Evolutionary conservation across 768 basidiomycete genomes (phyloP).

Genomic region (Sarcodon aspratus): DNA sequence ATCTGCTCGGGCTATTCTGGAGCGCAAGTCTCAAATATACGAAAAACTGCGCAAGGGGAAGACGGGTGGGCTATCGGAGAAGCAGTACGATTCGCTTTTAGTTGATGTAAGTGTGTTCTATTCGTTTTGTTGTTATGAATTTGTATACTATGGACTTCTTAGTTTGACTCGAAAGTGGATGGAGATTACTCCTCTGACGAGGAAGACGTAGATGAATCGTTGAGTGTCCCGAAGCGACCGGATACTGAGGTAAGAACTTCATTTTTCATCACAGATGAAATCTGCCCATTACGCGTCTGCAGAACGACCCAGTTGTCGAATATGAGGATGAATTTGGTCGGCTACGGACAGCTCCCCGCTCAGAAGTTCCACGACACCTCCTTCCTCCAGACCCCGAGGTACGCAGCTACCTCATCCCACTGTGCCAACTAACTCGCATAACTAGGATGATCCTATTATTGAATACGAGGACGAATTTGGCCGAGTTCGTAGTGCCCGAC

Average conservation of each 20-base stretch:
- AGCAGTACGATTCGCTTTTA: slow-evolving; percentile 58
- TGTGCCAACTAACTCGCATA: too few relatives aligned
- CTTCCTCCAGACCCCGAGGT: slow-evolving; percentile 17
- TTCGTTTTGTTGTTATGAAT: neutral
- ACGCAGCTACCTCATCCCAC: too few relatives aligned
- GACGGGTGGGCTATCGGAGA: slow-evolving; percentile 64
- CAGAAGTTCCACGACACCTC: slow-evolving; percentile 68
- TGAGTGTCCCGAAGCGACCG: slow-evolving; percentile 40
- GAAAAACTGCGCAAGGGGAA: slow-evolving; percentile 71
- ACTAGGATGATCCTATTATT: slow-evolving; percentile 63
- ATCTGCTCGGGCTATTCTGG: slow-evolving; percentile 55
- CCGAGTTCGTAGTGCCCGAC: slow-evolving; percentile 43
- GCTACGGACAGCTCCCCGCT: slow-evolving; percentile 51
- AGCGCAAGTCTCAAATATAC: slow-evolving; percentile 73
- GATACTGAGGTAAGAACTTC: slow-evolving; percentile 5
- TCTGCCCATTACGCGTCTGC: neutral
- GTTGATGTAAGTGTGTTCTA: slow-evolving; percentile 55
- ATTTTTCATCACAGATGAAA: neutral
- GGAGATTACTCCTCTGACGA: slow-evolving; percentile 50
- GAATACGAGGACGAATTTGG: slow-evolving; percentile 88
- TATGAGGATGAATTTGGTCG: slow-evolving; percentile 86
- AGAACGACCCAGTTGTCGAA: slow-evolving; percentile 75
- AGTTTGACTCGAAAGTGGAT: slow-evolving; percentile 61
- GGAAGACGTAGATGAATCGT: slow-evolving; percentile 72
- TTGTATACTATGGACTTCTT: neutral